phyloP scores from a whole-genome alignment of 371 early-diverging fungal species.

The Nosema muscidifuracis region DNA sequence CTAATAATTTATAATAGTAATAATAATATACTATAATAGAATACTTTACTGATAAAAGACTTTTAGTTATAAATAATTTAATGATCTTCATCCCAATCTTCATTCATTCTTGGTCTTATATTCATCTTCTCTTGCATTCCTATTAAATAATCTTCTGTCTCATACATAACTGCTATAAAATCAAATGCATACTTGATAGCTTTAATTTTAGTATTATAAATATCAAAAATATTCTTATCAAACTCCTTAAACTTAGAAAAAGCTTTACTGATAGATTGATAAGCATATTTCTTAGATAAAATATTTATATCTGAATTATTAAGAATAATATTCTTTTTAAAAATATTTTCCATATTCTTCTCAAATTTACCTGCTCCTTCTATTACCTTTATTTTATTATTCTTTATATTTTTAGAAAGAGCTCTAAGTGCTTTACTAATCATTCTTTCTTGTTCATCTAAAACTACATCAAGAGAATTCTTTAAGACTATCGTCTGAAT shows the following conservation, averaged over 20 bases:
- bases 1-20: too few species aligned
- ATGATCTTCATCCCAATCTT: slow-evolving; percentile 52
- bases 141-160: slow-evolving; percentile 61
- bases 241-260: background rate
- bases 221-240: slow-evolving; percentile 46
- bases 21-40: too few species aligned
- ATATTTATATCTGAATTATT: background rate
- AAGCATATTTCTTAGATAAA: slow-evolving; percentile 13
- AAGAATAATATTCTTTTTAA: slow-evolving; percentile 19
- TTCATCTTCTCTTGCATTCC: slow-evolving; percentile 55
- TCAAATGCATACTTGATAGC: slow-evolving; percentile 57
- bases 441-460: slow-evolving; percentile 58
- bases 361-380: slow-evolving; percentile 31
- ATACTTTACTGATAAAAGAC: too few species aligned
- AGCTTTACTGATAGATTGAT: slow-evolving; percentile 25
- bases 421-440: slow-evolving; percentile 34
- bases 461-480: slow-evolving; percentile 44
- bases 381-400: slow-evolving; percentile 16
- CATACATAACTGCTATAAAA: slow-evolving; percentile 52
- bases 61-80: slow-evolving; percentile 5
- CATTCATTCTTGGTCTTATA: slow-evolving; percentile 32
- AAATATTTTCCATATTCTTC: background rate
- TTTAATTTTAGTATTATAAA: slow-evolving; percentile 49
- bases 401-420: slow-evolving; percentile 39
- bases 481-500: slow-evolving; percentile 57